Percentiles rank a stretch among this genome's conserved stretches.
Conservation (phyloP, 495 filamentous ascomycete genomes). For the Penicillium canariense region DNA sequence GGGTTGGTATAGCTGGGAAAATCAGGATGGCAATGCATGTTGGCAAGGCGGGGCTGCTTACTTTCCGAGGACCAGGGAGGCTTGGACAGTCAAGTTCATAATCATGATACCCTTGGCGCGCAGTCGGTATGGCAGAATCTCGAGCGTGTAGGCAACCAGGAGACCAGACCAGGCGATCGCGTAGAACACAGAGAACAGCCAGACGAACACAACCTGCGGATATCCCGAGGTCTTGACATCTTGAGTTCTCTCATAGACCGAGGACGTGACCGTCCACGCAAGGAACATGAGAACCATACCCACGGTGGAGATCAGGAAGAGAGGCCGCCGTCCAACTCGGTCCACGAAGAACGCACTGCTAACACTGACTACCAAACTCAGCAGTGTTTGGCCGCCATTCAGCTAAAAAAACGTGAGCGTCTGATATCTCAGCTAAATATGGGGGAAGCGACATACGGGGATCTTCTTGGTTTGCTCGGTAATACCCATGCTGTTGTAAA, state of each 20-base stretch:
- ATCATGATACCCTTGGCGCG: conserved; percentile 67
- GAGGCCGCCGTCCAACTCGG: conserved; percentile 52
- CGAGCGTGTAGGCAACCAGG: conserved; percentile 58
- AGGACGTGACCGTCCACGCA: conserved; percentile 53
- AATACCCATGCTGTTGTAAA: conserved; percentile 57
- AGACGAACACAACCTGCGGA: conserved; percentile 57
- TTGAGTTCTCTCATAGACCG: conserved; percentile 47
- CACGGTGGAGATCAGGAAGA: conserved; percentile 54
- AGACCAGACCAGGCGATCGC: conserved; percentile 59
- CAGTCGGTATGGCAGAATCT: conserved; percentile 63
- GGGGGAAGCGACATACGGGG: conserved; percentile 24
- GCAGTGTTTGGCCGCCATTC: conserved; percentile 20
- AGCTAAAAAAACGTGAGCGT: conserved; percentile 6
- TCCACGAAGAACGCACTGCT: conserved; percentile 56
- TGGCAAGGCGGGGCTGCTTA: conserved; percentile 25
- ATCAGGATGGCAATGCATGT: neutral
- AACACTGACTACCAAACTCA: conserved; percentile 47
- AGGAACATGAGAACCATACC: conserved; percentile 58
- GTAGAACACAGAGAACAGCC: conserved; percentile 55
- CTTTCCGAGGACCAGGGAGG: conserved; percentile 52
- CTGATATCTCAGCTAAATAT: neutral
- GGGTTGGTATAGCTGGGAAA: conserved; percentile 43
- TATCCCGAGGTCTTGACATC: conserved; percentile 46
- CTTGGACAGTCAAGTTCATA: conserved; percentile 59
- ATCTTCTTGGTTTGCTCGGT: conserved; percentile 45